A percentile compares a stretch with the other conserved stretches of the same genome.
These are phyloP conservation scores for Thelonectria olida DNA, from an alignment of 2,329 filamentous ascomycete genomes.

Conservation along the genomic window DNA sequence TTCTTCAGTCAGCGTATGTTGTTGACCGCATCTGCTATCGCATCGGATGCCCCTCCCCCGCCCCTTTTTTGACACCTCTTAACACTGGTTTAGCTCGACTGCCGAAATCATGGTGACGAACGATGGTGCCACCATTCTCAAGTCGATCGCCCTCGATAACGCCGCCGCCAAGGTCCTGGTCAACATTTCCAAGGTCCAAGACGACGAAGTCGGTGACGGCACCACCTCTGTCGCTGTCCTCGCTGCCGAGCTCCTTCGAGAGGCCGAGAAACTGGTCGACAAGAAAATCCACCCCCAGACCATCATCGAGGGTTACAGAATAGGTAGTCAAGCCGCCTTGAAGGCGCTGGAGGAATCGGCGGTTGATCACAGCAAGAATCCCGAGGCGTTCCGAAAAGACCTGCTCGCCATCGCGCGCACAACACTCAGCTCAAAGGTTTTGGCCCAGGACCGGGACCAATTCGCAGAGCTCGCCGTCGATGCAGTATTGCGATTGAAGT, in stretches of 20 bases:
- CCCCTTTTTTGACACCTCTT: conserved; percentile 23
- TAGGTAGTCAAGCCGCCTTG: conserved; percentile 91
- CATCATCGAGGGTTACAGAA: conserved; percentile 98
- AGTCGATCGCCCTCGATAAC: conserved; percentile 98
- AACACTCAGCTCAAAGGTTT: conserved; percentile 95
- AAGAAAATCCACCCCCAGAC: conserved; percentile 99
- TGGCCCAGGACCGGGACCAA: conserved; percentile 91
- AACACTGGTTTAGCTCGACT: conserved; percentile 72
- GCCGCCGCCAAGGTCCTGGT: conserved; percentile 97
- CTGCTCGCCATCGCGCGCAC: conserved; percentile 91
- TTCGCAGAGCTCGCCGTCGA: conserved; percentile 91
- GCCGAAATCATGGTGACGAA: conserved; percentile 99
- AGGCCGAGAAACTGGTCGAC: conserved; percentile 96
- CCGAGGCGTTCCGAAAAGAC: conserved; percentile 87
- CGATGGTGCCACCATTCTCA: conserved; percentile 97
- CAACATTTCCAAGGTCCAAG: conserved; percentile 99
- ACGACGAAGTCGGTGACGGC: conserved; percentile 97
- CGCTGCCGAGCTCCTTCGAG: conserved; percentile 91
- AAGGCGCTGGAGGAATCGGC: conserved; percentile 84
- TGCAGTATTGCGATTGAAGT: conserved; percentile 88
- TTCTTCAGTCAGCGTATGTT: conserved; percentile 90
- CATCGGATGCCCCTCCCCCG: conserved; percentile 14
- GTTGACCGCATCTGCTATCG: conserved; percentile 16
- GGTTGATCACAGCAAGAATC: conserved; percentile 87
- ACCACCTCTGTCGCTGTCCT: conserved; percentile 98